Evolutionary conservation across 208 protist species (phyloP).

Genomic region (Crithidia thermophila): DNA sequence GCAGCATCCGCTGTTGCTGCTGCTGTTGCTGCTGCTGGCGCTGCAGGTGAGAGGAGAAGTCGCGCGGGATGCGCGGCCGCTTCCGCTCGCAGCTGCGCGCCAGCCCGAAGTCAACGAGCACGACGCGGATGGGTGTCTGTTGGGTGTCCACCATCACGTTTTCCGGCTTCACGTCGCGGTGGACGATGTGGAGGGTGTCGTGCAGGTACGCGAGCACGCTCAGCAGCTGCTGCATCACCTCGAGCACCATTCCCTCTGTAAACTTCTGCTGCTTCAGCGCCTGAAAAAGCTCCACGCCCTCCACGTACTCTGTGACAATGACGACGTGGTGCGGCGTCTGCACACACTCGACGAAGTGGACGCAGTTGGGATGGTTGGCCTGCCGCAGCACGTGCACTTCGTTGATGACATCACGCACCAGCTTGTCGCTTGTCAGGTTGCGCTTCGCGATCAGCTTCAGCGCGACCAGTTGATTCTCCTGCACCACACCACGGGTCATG

Average conservation of each 20-base stretch:
- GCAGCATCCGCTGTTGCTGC: slow-evolving; percentile 9
- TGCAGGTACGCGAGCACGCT: slow-evolving; percentile 82
- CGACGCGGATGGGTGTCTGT: slow-evolving; percentile 47
- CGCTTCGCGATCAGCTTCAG: slow-evolving; percentile 87
- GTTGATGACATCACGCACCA: slow-evolving; percentile 72
- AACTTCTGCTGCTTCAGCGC: slow-evolving; percentile 58
- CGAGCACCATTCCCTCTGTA: slow-evolving; percentile 58
- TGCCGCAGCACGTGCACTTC: slow-evolving; percentile 76
- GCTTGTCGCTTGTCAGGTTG: slow-evolving; percentile 70
- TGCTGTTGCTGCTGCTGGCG: neutral
- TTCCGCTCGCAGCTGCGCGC: slow-evolving; percentile 39
- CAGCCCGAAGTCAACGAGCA: slow-evolving; percentile 88
- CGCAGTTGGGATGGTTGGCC: slow-evolving; percentile 70
- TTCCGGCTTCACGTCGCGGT: slow-evolving; percentile 90
- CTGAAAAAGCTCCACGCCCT: slow-evolving; percentile 81
- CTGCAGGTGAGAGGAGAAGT: slow-evolving; percentile 14
- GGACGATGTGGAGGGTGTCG: slow-evolving; percentile 68
- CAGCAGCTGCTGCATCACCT: slow-evolving; percentile 78
- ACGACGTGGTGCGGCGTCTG: slow-evolving; percentile 79
- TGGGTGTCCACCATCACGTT: slow-evolving; percentile 75
- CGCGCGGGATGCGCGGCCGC: slow-evolving; percentile 19
- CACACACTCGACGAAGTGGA: slow-evolving; percentile 72
- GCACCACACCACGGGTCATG: slow-evolving; percentile 34
- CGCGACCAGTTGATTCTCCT: slow-evolving; percentile 58
- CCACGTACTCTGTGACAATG: slow-evolving; percentile 87